Evolutionary conservation across 2,329 filamentous ascomycete species (phyloP).

Genomic region (Verticillium longisporum): DNA sequence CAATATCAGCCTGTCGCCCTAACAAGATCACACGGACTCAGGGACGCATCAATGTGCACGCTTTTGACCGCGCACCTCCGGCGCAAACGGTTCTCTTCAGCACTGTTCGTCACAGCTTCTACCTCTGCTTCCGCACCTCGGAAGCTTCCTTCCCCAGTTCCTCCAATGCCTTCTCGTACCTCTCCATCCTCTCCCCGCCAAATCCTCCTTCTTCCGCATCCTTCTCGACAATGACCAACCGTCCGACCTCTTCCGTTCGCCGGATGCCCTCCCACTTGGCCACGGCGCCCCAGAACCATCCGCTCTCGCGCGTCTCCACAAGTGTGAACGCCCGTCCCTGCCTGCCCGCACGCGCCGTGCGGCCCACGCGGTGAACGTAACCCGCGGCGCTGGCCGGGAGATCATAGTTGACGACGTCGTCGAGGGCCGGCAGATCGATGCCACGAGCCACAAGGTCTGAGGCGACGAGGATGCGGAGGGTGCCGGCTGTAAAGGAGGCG

Average conservation of each 20-base stretch:
- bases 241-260: constrained; percentile 37
- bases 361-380: constrained; percentile 87
- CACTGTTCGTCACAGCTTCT: not conserved
- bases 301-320: constrained; percentile 71
- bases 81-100: too few species aligned
- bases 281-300: constrained; percentile 89
- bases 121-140: constrained; percentile 15
- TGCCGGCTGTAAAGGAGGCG: constrained; percentile 54
- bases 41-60: too few species aligned
- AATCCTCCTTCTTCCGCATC: constrained; percentile 30
- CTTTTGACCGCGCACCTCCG: too few species aligned
- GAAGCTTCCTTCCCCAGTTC: constrained; percentile 55
- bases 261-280: constrained; percentile 48
- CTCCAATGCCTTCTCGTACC: constrained; percentile 52
- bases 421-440: constrained; percentile 72
- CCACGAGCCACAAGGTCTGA: constrained; percentile 92
- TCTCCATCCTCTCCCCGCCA: constrained; percentile 34
- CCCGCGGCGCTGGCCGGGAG: constrained; percentile 72
- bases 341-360: constrained; percentile 78
- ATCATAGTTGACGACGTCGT: constrained; percentile 91
- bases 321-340: constrained; percentile 79
- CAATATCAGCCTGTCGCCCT: too few species aligned
- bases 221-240: constrained; percentile 31
- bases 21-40: too few species aligned
- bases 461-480: constrained; percentile 71